Conservation (phyloP, 2,329 filamentous ascomycete species). For the Aaosphaeria pasadenensis region DNA sequence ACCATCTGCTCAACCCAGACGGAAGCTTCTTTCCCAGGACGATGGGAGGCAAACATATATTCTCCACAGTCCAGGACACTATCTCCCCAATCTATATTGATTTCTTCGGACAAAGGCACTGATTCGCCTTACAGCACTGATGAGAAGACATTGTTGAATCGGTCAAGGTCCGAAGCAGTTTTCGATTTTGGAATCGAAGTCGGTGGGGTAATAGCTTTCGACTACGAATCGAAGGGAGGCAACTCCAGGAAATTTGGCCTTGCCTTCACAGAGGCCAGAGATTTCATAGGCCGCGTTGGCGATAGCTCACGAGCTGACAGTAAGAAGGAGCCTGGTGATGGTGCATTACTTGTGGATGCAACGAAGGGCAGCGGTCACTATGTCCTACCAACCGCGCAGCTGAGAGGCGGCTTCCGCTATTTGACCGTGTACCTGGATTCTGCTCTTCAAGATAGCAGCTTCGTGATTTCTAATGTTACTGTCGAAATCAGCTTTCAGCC, state of each 20-base stretch:
- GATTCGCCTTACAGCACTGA: slow-evolving; percentile 16
- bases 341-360: slow-evolving; percentile 47
- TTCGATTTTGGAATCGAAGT: slow-evolving; percentile 61
- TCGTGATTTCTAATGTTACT: slow-evolving; percentile 38
- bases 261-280: slow-evolving; percentile 42
- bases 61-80: slow-evolving; percentile 53
- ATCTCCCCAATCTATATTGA: slow-evolving; percentile 37
- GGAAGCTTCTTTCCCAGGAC: slow-evolving; percentile 33
- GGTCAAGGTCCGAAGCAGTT: slow-evolving; percentile 53
- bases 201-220: slow-evolving; percentile 54
- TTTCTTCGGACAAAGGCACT: slow-evolving; percentile 38
- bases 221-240: slow-evolving; percentile 43
- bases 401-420: slow-evolving; percentile 55
- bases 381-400: slow-evolving; percentile 2
- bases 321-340: slow-evolving; percentile 40
- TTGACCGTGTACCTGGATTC: slow-evolving; percentile 47
- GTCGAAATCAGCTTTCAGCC: slow-evolving; percentile 50
- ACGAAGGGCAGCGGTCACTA: no score
- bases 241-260: slow-evolving; percentile 31
- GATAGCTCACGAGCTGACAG: slow-evolving; percentile 44
- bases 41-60: slow-evolving; percentile 59
- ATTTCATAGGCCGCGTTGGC: slow-evolving; percentile 33
- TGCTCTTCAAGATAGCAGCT: slow-evolving; percentile 25
- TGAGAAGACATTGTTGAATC: slow-evolving; percentile 27
- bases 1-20: no score